Evolutionary conservation across 208 protist species (phyloP), one percentile per base, ranked within the genome.

Genomic region (Crithidia mellificae): DNA sequence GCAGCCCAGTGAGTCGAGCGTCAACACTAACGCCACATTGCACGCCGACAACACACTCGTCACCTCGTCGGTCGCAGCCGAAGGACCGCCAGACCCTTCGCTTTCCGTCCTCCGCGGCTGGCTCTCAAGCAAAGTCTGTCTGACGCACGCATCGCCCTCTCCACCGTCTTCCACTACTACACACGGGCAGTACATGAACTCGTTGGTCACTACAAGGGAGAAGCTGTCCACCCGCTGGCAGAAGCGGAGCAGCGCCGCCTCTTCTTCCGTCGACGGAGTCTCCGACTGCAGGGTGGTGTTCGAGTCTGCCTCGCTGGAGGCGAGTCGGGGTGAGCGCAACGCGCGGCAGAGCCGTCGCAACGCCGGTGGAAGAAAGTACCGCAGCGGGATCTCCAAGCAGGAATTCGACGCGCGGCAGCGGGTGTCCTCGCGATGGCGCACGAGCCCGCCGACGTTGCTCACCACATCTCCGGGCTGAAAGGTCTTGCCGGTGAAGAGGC

Each of bases 171-270:
- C 67, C 25, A 54, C 25, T 9, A 71, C 78, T 29, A 81, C 38
- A 63, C 85, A 92, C 7, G 91, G 91, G 55, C 88, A 93, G 75
- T 88, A 91, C 91, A 96, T 96, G 54, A 92, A 83, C 52, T 96
- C 91, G 67, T 93, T 96, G 27, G 87, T 93, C 39, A 93, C 91
- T 9, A 93, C 77, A 34, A 92, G 63, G n/a, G 68, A 76, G 19
- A 93, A 73, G 8, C 46, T 27, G n/a, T 76, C 69, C 17, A 92
- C 55, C 12, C 75, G 81, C 11, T 61, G 50, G 17, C 83, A 49
- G 20, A 95, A 85, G 27, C 80, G 64, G 2, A 62, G 43, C 53
- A 70, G 12, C 20, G 19, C 36, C 5, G 32, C 57, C 0, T 24
- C 50, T 53, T 59, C 54, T 2, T 25, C 39, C n/a, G n/a, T n/a